A percentile compares a stretch with the other conserved stretches of the same genome.
Conservation (phyloP, 192 early-diverging fungal genomes). For the Backusella tarrabulga region DNA sequence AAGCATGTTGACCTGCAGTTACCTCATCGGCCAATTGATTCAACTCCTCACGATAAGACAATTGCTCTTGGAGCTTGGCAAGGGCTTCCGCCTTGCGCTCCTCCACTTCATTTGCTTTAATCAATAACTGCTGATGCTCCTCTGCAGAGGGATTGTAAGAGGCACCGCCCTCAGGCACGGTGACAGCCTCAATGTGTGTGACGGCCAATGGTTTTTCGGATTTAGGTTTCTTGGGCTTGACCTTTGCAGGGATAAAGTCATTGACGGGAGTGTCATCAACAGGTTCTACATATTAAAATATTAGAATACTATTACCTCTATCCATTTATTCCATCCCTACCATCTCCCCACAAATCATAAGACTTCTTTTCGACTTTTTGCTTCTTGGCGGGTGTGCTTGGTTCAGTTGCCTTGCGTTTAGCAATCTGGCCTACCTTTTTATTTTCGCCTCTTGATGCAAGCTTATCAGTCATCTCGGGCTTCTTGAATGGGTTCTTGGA, state of each 20-base stretch:
- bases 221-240: conserved; percentile 37
- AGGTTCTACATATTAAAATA: background rate
- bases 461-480: background rate
- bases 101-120: conserved; percentile 60
- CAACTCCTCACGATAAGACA: conserved; percentile 42
- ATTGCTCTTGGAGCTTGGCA: conserved; percentile 38
- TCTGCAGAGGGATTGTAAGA: conserved; percentile 87
- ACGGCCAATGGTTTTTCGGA: conserved; percentile 44
- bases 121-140: conserved; percentile 74
- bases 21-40: conserved; percentile 30
- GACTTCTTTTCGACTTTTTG: conserved; percentile 29
- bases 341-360: conserved; percentile 67
- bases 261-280: background rate
- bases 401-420: conserved; percentile 35
- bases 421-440: conserved; percentile 42
- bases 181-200: conserved; percentile 60
- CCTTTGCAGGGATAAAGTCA: background rate
- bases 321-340: background rate
- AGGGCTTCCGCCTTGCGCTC: conserved; percentile 36
- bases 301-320: background rate
- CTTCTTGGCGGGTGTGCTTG: conserved; percentile 18
- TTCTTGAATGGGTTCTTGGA: conserved; percentile 7
- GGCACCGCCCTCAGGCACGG: conserved; percentile 77
- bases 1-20: conserved; percentile 6
- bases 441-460: conserved; percentile 40